Percentiles rank a stretch among this genome's conserved stretches.
Evolutionary conservation across 306 rosid genomes (phyloP).

Genomic region (Gastrolobium villosum): DNA sequence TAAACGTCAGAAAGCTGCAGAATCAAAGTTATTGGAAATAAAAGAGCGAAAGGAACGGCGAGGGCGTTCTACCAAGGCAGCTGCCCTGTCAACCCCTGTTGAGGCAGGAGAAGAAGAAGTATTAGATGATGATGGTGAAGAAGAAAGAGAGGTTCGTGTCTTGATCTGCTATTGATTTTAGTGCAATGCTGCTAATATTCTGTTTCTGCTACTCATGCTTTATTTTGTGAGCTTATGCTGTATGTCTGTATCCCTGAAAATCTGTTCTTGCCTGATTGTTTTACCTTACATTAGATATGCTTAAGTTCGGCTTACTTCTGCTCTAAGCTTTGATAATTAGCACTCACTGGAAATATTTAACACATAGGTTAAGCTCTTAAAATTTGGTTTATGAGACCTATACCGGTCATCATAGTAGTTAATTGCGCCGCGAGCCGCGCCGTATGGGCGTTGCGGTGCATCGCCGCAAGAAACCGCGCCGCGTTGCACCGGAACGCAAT

Average conservation of each 20-base stretch:
- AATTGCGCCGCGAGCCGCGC: no score
- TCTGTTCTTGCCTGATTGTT: conserved; percentile 24
- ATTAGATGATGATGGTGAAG: conserved; percentile 93
- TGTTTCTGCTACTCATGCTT: conserved; percentile 36
- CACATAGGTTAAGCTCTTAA: conserved; percentile 8
- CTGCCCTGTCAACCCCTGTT: conserved; percentile 91
- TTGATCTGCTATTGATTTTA: conserved; percentile 37
- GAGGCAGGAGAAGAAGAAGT: conserved; percentile 95
- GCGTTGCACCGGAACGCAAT: no score
- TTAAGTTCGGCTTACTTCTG: conserved; percentile 31
- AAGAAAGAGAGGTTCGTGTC: conserved; percentile 88
- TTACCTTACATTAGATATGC: neutral
- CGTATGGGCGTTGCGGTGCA: no score
- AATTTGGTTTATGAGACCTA: conserved; percentile 3
- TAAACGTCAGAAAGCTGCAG: conserved; percentile 86
- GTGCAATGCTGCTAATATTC: conserved; percentile 17
- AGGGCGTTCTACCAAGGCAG: conserved; percentile 88
- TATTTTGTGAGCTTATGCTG: conserved; percentile 26
- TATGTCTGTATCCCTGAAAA: conserved; percentile 9
- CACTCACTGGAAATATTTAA: conserved; percentile 2
- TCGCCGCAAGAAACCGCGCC: no score
- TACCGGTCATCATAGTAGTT: conserved; percentile 19
- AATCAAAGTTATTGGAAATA: conserved; percentile 87
- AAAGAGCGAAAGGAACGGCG: conserved; percentile 96
- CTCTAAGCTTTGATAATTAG: conserved; percentile 6